Conservation (phyloP, 805 yeast species). For the Schwanniomyces vanrijiae region DNA sequence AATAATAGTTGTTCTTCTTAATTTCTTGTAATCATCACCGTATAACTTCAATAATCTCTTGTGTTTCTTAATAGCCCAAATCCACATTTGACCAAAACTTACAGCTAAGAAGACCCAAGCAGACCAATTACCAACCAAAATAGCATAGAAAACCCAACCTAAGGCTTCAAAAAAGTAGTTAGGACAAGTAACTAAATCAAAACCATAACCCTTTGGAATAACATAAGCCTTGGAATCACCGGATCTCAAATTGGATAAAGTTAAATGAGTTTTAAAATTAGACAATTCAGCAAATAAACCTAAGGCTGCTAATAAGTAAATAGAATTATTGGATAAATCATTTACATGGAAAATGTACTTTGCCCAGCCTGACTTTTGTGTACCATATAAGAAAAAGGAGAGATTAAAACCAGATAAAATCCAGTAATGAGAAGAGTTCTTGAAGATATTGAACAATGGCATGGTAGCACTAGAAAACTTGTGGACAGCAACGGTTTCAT, state of each 20-base stretch:
- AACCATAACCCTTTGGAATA: constrained; percentile 84
- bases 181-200: constrained; percentile 82
- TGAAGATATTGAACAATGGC: constrained; percentile 86
- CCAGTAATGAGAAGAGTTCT: constrained; percentile 93
- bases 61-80: constrained; percentile 92
- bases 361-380: constrained; percentile 17
- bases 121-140: constrained; percentile 76
- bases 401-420: constrained; percentile 69
- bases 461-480: constrained; percentile 85
- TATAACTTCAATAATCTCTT: constrained; percentile 62
- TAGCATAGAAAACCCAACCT: constrained; percentile 69
- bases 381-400: constrained; percentile 49
- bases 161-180: constrained; percentile 87
- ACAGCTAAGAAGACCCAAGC: constrained; percentile 69
- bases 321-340: constrained; percentile 30
- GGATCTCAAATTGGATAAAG: constrained; percentile 58
- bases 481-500: constrained; percentile 83
- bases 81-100: constrained; percentile 79
- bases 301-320: constrained; percentile 36
- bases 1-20: constrained; percentile 68
- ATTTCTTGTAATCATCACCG: constrained; percentile 76
- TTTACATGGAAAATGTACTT: constrained; percentile 45
- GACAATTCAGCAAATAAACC: constrained; percentile 67
- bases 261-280: constrained; percentile 70
- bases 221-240: constrained; percentile 53